Evolutionary conservation across 1,284 basidiomycete genomes (phyloP), one percentile per base, ranked within the genome.

Genomic region (Trichosporon ovoides): DNA sequence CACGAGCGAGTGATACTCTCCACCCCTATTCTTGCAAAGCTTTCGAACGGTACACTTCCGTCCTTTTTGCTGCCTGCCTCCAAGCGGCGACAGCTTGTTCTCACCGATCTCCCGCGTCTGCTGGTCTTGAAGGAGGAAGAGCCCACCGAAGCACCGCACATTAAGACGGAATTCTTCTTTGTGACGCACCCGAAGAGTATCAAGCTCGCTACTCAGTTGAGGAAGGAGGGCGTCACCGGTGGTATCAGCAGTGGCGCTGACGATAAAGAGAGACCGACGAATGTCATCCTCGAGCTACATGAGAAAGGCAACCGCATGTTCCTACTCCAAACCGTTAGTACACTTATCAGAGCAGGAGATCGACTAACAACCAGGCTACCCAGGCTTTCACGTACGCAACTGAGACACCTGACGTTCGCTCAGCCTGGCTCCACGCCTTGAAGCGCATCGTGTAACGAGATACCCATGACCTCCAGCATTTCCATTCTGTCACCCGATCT

Each of bases 61-160:
- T 60, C 66, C 1, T 75, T 80, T 69, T 58, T 78, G 60, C 54
- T 80, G 67, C 65, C 68, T 11, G 62, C 69, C 7, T 57, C 69
- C 11, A 79, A 80, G 37, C 75, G 80, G 3, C 76, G 76, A 10
- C 70, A 78, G 43, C 70, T 83, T 37, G 72, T 82, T 31, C 66
- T 83, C 2, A 83, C 81, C 16, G 80, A 80, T 62, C 77, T 80
- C 52, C 81, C 81, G 5, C 71, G 81, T 7, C 68, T 83, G n/a
- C 68, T 82, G 10, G 79, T 78, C 55, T 77, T 81, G 66, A 81
- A 81, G 63, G 81, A 81, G 52, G 72, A 74, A 24, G 51, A 59
- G 12, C 55, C 67, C 3, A 35, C 38, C 11, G 19, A 35, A 6
- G 14, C 22, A 22, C 19, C 48, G 24, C 31, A 24, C 35, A 48